Base-by-base conservation (phyloP, 202 grass and related monocot species). In the Brachypodium distachyon region DNA sequence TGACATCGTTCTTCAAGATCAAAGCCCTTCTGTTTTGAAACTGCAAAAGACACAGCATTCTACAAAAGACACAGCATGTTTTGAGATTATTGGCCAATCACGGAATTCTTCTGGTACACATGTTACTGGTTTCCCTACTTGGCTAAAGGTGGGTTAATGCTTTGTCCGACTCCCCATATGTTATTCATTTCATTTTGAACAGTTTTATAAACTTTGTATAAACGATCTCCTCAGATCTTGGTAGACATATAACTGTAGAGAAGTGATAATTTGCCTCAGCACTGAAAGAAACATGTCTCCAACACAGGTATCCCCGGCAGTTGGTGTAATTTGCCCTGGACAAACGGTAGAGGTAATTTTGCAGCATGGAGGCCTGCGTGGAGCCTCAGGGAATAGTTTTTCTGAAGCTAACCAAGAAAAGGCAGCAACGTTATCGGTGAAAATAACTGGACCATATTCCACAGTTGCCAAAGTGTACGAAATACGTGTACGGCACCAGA, bases 21-120 rank as follows among this genome's bases (percentile, higher is more conserved):
- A 77, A 87, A 86, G 72, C 48, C 73, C 72, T 21, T 82, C 69
- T 56, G 10, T 88, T 82, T 18, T 94, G 19, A 88, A 86, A 84
- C 34, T 97, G 72, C 82, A 77, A 82, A 97, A 94, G 72, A 92
- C 61, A 70, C n/a, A 85, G 84, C n/a, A n/a, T n/a, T n/a, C n/a
- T 80, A 68, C 16, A 56, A 67, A 74, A 77, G 77, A 84, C 52
- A 53, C 16, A 10, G 86, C 72, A 70, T 74, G 66, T 70, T 97
- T 94, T 80, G 67, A 88, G 72, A 80, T 94, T 40, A 84, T 73
- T 66, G 76, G 65, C 48, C 32, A 81, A 82, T 58, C 68, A 68
- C 28, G 69, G 75, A 86, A 39, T 65, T 79, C 78, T 2, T 67
- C 58, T 50, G 48, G 68, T 27, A 38, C 27, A 74, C 19, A 39